phyloP scores from a whole-genome alignment of 1,139 yeast genomes.

The Kurtzmaniella quercitrusa region DNA sequence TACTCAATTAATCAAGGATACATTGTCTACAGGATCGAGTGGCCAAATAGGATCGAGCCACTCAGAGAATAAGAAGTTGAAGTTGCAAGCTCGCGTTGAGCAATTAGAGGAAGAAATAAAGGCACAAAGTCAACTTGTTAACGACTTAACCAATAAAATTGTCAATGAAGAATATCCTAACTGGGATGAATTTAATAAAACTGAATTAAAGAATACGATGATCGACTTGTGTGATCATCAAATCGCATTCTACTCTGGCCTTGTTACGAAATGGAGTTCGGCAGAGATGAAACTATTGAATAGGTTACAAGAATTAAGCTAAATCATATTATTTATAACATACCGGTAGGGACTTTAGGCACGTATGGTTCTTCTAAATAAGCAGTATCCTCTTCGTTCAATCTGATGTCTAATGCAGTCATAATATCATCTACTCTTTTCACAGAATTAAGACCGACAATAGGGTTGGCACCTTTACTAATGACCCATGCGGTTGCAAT shows the following conservation, averaged over 20 bases:
- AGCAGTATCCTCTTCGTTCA: slow-evolving; percentile 42
- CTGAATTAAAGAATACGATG: slow-evolving; percentile 71
- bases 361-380: slow-evolving; percentile 50
- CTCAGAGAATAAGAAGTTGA: slow-evolving; percentile 32
- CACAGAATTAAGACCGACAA: slow-evolving; percentile 50
- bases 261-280: slow-evolving; percentile 69
- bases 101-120: slow-evolving; percentile 52
- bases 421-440: slow-evolving; percentile 53
- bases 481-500: slow-evolving; percentile 56
- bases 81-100: slow-evolving; percentile 28
- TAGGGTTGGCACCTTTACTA: slow-evolving; percentile 47
- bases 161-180: slow-evolving; percentile 78
- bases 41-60: slow-evolving; percentile 38
- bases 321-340: not conserved
- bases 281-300: slow-evolving; percentile 45
- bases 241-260: slow-evolving; percentile 67
- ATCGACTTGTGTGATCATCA: slow-evolving; percentile 71
- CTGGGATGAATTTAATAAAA: slow-evolving; percentile 77
- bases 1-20: slow-evolving; percentile 44
- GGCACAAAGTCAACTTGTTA: slow-evolving; percentile 43
- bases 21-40: slow-evolving; percentile 43
- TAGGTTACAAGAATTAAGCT: slow-evolving; percentile 32
- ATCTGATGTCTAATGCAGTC: slow-evolving; percentile 35
- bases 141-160: slow-evolving; percentile 64
- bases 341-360: slow-evolving; percentile 17